Conservation (phyloP, 345 rosid genomes). For the Eucalyptus sideroxylon region DNA sequence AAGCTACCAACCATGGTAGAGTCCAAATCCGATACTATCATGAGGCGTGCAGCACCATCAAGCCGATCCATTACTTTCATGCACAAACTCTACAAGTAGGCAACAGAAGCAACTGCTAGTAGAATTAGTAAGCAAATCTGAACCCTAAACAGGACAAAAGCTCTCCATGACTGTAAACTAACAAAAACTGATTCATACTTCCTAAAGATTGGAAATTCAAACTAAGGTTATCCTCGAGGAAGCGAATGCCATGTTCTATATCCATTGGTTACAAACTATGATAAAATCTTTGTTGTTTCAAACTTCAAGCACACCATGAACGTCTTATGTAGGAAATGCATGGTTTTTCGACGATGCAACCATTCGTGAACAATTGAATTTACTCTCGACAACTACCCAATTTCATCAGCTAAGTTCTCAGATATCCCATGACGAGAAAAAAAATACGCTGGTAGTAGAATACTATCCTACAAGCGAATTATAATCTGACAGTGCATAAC, state of each 20-base stretch:
- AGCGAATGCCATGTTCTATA: not conserved
- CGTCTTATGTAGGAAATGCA: not conserved
- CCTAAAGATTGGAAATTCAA: not conserved
- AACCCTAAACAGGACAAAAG: not conserved
- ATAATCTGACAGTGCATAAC: not conserved
- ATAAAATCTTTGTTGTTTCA: not conserved
- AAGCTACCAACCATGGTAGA: constrained; percentile 45
- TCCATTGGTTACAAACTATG: not conserved
- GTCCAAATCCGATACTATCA: constrained; percentile 88
- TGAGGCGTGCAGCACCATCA: constrained; percentile 48
- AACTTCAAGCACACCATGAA: not conserved
- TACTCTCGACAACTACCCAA: not conserved
- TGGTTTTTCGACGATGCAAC: not conserved
- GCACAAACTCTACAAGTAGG: not conserved
- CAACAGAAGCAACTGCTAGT: not conserved
- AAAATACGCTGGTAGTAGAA: not conserved
- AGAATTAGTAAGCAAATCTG: not conserved
- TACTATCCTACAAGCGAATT: not conserved
- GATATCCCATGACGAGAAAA: not conserved
- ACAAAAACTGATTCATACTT: not conserved
- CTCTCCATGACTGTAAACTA: not conserved
- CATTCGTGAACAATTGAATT: not conserved
- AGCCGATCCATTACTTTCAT: constrained; percentile 38
- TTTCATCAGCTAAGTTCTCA: not conserved
- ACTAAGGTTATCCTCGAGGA: not conserved